Base-by-base conservation (phyloP, 148 eudicot genomes). In the Suaeda aralocaspica region DNA sequence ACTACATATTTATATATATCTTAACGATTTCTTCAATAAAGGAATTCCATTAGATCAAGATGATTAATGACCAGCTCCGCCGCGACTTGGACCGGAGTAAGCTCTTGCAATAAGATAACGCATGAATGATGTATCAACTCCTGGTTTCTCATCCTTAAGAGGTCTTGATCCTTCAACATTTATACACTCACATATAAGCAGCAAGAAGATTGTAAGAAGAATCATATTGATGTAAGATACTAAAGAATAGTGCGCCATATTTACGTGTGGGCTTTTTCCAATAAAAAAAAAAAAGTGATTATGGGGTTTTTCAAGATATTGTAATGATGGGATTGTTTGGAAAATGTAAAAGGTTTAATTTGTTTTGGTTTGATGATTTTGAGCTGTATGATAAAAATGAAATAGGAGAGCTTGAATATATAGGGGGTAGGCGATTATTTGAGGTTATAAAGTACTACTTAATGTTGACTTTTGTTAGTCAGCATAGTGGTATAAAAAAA, bases 21-120 rank as follows among this genome's bases (percentile, higher is more conserved):
- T n/a, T n/a, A n/a, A n/a, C n/a, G 53, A 49, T 59, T 0, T 25
- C 59, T 55, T 55, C 56, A 4, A 45, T 45, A 13, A 8, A 45
- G 1, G 16, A n/a, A n/a, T 0, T 52, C 25, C 21, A 14, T 10
- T n/a, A 0, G 21, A 52, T n/a, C 2, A 8, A 1, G 29, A 9
- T 3, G 63, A 71, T 77, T 67, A 77, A 49, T 77, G 79, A 62
- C 79, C 79, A 65, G 60, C 79, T 22, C 79, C 79, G 1, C 75
- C 62, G 6, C 51, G 60, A 46, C 75, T 77, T 12, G 79, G 79
- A 39, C 75, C 79, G 14, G 79, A 59, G 42, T 77, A 63, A 1
- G 75, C 79, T 58, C 48, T 50, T 51, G 0, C 66, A 33, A 77
- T 24, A 29, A 77, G 2, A 14, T 66, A 6, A 7, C 50, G 67